Conservation (phyloP, 768 basidiomycete species). For the Pleurotus platypus region DNA sequence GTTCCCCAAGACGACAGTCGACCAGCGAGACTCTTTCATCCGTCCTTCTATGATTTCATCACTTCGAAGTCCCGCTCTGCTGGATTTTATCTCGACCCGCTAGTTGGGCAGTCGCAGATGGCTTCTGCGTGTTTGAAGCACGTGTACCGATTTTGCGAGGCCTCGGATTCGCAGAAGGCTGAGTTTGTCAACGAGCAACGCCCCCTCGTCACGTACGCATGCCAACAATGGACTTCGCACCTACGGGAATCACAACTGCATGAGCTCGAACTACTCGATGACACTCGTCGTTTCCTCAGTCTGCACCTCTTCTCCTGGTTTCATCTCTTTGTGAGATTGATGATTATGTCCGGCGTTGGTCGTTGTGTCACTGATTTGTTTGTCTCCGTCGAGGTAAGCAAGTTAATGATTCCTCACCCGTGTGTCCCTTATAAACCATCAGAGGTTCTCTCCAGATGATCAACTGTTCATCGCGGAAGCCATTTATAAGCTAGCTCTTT, state of each 20-base stretch:
- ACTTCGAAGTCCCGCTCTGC: constrained; percentile 6
- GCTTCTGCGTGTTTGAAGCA: neutral
- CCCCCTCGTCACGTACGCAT: neutral
- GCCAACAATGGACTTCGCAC: constrained; percentile 6
- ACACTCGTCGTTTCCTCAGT: neutral
- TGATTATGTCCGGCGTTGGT: neutral
- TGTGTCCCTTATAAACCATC: too few species aligned
- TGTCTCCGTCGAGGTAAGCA: neutral
- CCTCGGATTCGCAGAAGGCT: neutral
- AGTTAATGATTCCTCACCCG: too few species aligned
- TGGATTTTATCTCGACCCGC: neutral
- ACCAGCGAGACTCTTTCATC: constrained; percentile 9
- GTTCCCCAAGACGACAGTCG: constrained; percentile 1
- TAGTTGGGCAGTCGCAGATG: neutral
- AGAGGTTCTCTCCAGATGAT: too few species aligned
- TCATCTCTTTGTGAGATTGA: neutral
- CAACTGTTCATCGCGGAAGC: too few species aligned
- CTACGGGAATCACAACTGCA: neutral
- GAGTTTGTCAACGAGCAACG: neutral
- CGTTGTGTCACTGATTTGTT: neutral
- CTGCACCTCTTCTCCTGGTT: neutral
- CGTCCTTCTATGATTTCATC: constrained; percentile 10
- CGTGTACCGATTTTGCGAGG: neutral
- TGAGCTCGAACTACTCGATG: neutral
- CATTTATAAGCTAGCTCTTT: too few species aligned